Percentiles rank a stretch among this genome's conserved stretches.
These are phyloP conservation scores for Pouteria campechiana DNA, from an alignment of 179 eudicot species.

Conservation along the genomic window DNA sequence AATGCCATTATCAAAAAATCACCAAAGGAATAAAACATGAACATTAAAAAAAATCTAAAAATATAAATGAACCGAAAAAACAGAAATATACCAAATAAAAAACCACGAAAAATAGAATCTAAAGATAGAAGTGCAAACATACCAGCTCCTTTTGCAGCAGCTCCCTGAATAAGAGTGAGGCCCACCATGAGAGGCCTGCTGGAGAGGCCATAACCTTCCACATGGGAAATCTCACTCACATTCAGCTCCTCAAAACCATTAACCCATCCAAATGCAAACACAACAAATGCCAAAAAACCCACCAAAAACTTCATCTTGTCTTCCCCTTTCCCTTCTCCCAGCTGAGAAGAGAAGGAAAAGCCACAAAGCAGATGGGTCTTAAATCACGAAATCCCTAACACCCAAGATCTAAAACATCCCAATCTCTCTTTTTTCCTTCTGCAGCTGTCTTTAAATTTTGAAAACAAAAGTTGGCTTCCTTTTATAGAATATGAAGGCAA, in stretches of 20 bases:
- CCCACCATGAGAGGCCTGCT: slow-evolving; percentile 43
- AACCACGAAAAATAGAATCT: not conserved
- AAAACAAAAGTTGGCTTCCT: too few relatives aligned
- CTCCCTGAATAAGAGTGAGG: slow-evolving; percentile 54
- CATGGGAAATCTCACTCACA: slow-evolving; percentile 25
- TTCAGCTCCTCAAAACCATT: slow-evolving; percentile 28
- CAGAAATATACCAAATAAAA: not conserved
- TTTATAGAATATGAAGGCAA: too few relatives aligned
- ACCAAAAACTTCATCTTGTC: too few relatives aligned
- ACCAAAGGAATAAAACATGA: not conserved
- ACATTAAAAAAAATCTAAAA: not conserved
- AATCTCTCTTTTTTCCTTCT: too few relatives aligned
- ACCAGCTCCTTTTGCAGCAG: slow-evolving; percentile 86
- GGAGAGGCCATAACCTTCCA: slow-evolving; percentile 18
- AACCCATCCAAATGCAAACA: slow-evolving; percentile 10
- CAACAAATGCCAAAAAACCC: slow-evolving; percentile 29
- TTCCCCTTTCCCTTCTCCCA: too few relatives aligned
- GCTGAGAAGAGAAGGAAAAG: too few relatives aligned
- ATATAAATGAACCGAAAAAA: not conserved
- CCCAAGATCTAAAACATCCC: too few relatives aligned
- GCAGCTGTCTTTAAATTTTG: too few relatives aligned
- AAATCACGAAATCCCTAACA: too few relatives aligned
- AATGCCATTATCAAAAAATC: not conserved
- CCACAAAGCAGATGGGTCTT: too few relatives aligned
- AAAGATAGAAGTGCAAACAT: not conserved